Conservation (phyloP, 768 basidiomycete genomes). For the Lactarius psammicola region DNA sequence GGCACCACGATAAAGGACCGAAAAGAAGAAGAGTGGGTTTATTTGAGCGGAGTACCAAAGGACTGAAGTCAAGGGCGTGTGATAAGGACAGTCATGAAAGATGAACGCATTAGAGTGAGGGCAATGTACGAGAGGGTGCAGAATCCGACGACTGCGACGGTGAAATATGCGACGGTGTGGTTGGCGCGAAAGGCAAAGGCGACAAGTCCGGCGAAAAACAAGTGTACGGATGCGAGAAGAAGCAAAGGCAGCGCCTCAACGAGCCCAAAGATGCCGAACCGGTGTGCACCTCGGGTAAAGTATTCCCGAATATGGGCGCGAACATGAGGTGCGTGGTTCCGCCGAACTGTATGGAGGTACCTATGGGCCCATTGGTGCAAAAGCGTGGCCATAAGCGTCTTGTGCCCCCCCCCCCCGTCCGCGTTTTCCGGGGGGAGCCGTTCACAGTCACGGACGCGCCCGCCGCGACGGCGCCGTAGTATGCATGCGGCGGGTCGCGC, state of each 20-base stretch:
- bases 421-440: no score
- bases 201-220: conserved; percentile 19
- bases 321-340: not conserved
- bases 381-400: conserved; percentile 6
- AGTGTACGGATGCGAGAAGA: not conserved
- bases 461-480: no score
- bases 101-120: conserved; percentile 8
- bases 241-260: not conserved
- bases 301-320: not conserved
- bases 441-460: no score
- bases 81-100: conserved; percentile 17
- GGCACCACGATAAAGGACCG: no score
- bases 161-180: conserved; percentile 1
- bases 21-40: not conserved
- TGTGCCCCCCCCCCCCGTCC: no score
- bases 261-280: not conserved
- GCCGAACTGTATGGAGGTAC: conserved; percentile 8
- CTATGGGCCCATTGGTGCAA: conserved; percentile 19
- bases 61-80: not conserved
- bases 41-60: not conserved
- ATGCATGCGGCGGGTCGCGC: conserved; percentile 67
- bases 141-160: not conserved
- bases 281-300: not conserved
- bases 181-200: conserved; percentile 10
- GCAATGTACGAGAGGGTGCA: not conserved